These are phyloP conservation scores for Starmera dryadoides DNA, from an alignment of 805 yeast species.

Conservation along the genomic window DNA sequence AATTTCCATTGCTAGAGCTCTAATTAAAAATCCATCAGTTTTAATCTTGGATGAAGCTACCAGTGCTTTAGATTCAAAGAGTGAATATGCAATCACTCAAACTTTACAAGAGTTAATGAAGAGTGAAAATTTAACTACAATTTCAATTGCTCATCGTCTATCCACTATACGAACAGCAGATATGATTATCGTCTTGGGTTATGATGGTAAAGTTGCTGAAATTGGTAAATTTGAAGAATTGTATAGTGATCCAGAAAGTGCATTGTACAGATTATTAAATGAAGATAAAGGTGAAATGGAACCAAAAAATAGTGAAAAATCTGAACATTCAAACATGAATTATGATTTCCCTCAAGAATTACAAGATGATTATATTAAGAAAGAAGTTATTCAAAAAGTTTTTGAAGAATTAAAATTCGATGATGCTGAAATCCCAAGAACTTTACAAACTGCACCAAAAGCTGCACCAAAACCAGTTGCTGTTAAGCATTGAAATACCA, in stretches of 20 bases:
- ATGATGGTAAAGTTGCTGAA: conserved; percentile 77
- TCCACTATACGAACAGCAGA: conserved; percentile 87
- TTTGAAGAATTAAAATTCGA: conserved; percentile 14
- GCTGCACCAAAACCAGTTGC: neutral
- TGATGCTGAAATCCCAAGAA: conserved; percentile 1
- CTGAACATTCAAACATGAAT: neutral
- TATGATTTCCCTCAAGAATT: conserved; percentile 1
- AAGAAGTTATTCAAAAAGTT: conserved; percentile 15
- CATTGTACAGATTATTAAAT: conserved; percentile 28
- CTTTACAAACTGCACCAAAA: neutral
- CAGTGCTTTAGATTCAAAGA: conserved; percentile 73
- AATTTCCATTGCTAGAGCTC: conserved; percentile 79
- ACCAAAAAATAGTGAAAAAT: neutral
- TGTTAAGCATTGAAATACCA: no score
- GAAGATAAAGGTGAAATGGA: conserved; percentile 19
- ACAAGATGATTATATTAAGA: conserved; percentile 16
- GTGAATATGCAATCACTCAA: conserved; percentile 69
- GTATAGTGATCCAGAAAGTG: conserved; percentile 36
- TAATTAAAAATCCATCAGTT: conserved; percentile 68
- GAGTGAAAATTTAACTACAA: conserved; percentile 62
- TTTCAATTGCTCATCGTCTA: conserved; percentile 88
- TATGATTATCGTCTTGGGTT: conserved; percentile 73
- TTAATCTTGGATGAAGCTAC: conserved; percentile 83
- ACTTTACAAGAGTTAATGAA: conserved; percentile 61
- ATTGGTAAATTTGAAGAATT: conserved; percentile 57